Evolutionary conservation across 2,329 filamentous ascomycete species (phyloP).

Genomic region (Beauveria sp.): DNA sequence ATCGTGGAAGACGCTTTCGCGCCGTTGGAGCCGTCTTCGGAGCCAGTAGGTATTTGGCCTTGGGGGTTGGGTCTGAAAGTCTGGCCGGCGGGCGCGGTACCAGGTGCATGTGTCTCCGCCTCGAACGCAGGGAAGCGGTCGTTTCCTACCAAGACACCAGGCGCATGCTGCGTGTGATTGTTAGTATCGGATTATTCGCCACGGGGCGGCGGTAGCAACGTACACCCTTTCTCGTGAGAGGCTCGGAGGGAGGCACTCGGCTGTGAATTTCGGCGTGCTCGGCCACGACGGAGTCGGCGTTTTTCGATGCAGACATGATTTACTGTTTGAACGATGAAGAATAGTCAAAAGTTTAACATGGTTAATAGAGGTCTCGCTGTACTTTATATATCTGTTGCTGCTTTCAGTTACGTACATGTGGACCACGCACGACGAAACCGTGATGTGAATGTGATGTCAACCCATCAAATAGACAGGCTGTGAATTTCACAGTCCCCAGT

Average conservation of each 20-base stretch:
- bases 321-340: background rate
- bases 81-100: conserved; percentile 48
- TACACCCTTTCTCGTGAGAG: conserved; percentile 47
- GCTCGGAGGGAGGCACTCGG: conserved; percentile 41
- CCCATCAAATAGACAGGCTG: background rate
- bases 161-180: conserved; percentile 46
- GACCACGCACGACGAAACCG: background rate
- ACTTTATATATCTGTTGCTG: background rate
- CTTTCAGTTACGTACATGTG: background rate
- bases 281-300: conserved; percentile 42
- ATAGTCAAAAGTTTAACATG: no score
- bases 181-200: conserved; percentile 7
- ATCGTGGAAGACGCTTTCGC: conserved; percentile 30
- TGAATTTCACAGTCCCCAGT: background rate
- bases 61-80: conserved; percentile 32
- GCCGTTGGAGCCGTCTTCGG: conserved; percentile 13
- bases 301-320: conserved; percentile 35
- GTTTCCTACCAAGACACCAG: conserved; percentile 52
- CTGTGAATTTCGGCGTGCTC: conserved; percentile 50
- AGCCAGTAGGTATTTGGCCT: conserved; percentile 27
- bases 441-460: conserved; percentile 5
- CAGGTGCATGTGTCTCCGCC: conserved; percentile 51
- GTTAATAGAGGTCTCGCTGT: background rate
- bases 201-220: conserved; percentile 18
- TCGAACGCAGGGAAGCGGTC: conserved; percentile 56